Conservation (phyloP, 2,329 filamentous ascomycete species). For the Fusarium sp. region DNA sequence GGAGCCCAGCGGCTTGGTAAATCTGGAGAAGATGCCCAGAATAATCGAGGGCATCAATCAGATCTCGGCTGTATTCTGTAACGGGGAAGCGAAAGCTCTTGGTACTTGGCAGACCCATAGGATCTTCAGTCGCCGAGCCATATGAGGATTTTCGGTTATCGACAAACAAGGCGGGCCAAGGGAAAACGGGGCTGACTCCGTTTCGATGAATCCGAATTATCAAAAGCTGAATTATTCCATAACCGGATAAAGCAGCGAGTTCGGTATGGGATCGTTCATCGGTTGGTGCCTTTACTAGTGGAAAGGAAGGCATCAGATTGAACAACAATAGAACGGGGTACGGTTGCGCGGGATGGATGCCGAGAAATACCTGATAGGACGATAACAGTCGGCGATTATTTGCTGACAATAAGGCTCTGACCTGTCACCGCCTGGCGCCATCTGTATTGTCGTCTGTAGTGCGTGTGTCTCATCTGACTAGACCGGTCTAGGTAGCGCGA, state of each 20-base stretch:
- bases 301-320: background rate
- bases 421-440: background rate
- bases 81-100: constrained; percentile 15
- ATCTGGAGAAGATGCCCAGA: constrained; percentile 18
- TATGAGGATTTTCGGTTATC: constrained; percentile 23
- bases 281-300: background rate
- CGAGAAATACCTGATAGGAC: constrained; percentile 23
- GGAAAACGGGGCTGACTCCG: background rate
- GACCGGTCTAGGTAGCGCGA: background rate
- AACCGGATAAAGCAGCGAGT: constrained; percentile 1
- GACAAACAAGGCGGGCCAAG: constrained; percentile 5
- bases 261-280: background rate
- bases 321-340: constrained; percentile 1
- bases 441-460: background rate
- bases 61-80: constrained; percentile 1
- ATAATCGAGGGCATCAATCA: constrained; percentile 5
- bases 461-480: constrained; percentile 3
- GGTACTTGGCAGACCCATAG: constrained; percentile 11
- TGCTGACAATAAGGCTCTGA: constrained; percentile 1
- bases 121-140: constrained; percentile 8
- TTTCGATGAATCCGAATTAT: background rate
- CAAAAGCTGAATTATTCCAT: background rate
- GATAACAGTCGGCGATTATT: constrained; percentile 16
- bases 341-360: constrained; percentile 41
- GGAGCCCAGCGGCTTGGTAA: constrained; percentile 12